Base-by-base conservation (phyloP, 179 eudicot species). In the Spergularia azorica region DNA sequence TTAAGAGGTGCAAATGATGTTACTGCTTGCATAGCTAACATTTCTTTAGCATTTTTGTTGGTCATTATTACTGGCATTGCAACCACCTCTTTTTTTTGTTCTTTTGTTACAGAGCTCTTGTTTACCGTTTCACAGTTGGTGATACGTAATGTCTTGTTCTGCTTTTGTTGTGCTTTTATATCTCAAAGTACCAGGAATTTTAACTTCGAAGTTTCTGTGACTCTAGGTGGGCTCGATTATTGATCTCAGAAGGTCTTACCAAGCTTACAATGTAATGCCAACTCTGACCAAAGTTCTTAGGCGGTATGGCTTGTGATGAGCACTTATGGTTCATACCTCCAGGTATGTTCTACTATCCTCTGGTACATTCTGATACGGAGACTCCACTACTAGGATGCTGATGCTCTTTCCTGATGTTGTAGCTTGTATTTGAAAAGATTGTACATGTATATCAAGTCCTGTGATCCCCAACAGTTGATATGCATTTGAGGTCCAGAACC, bases 231-330 rank as follows among this genome's bases (percentile, higher is more conserved):
- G 99, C 46, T 95, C 99, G 26, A 92, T 94, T 16, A 94, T 92
- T 55, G 98, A 94, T 73, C 84, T 94, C 74, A 89, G 98, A 87
- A 86, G 98, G 83, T 91, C 98, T 32, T 94, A 94, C 70, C 98
- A 92, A 88, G 97, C 98, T n/a, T 94, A 94, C 79, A 94, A 94
- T 61, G 96, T 94, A 43, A 94, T 94, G 98, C 98, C 98, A 21
- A 83, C 90, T 79, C 85, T 93, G 71, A 91, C 89, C 86, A 91
- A 90, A 78, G 95, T 88, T 78, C 88, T 93, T 73, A 87, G 86
- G 79, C 89, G 97, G 12, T 93, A 93, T 83, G 98, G 98, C 54
- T 87, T 88, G 57, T 91, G 82, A 88, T 17, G 15, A 60, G 60
- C 64, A 21, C 43, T 58, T 64, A 57, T 21, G 56, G 11, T 18